phyloP scores from a whole-genome alignment of 257 asterid species.

The Sherardia arvensis region DNA sequence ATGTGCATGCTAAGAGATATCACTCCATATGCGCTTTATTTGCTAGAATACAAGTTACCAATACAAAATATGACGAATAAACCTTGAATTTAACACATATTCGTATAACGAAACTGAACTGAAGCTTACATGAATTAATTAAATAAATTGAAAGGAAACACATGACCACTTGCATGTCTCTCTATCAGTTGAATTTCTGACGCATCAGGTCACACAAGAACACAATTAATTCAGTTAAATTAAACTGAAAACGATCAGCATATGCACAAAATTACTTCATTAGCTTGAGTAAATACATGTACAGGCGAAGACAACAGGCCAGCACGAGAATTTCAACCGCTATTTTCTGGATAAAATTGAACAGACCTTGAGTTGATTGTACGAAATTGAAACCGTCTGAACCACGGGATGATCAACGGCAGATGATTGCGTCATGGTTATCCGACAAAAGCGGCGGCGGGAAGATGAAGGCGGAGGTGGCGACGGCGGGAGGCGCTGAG shows the following conservation, averaged over 20 bases:
- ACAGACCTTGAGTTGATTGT: constrained; percentile 41
- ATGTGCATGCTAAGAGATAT: too few species aligned
- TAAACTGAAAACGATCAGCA: background rate
- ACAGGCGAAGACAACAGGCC: background rate
- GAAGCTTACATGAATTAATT: background rate
- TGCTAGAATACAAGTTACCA: too few species aligned
- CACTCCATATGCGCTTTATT: too few species aligned
- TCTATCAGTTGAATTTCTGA: too few species aligned
- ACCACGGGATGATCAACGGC: constrained; percentile 27
- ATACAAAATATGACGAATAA: background rate
- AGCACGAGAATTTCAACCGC: background rate
- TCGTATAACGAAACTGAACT: background rate
- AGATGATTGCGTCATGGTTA: constrained; percentile 22
- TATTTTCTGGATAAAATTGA: background rate
- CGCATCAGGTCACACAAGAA: background rate
- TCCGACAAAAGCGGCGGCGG: constrained; percentile 15
- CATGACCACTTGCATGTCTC: background rate
- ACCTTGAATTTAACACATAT: background rate
- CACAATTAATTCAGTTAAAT: background rate
- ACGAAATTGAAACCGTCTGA: constrained; percentile 51
- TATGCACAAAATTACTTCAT: background rate
- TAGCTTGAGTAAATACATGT: background rate
- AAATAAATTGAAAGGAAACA: too few species aligned
- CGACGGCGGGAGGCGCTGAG: background rate
- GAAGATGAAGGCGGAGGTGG: constrained; percentile 10